Conservation (phyloP, 2,329 filamentous ascomycete species). For the Cyphellophora attinorum region DNA sequence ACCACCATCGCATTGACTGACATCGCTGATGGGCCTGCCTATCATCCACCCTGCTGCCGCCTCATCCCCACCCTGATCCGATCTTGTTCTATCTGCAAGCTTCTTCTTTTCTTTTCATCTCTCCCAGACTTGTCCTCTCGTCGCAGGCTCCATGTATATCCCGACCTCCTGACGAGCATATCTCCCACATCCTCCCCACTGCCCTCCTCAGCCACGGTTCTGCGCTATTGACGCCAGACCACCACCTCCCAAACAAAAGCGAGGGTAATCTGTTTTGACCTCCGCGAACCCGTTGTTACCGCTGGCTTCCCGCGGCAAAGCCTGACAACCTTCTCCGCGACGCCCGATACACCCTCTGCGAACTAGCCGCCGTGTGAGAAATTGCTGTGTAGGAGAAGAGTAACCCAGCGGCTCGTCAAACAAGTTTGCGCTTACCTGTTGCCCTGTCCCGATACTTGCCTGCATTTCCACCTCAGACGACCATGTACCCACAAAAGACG, state of each 20-base stretch:
- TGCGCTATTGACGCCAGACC: no score
- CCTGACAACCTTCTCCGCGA: neutral
- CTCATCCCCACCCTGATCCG: no score
- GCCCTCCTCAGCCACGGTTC: no score
- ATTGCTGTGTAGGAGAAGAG: conserved; percentile 10
- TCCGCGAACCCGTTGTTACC: neutral
- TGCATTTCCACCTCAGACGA: conserved; percentile 11
- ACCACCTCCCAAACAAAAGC: no score
- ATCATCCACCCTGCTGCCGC: no score
- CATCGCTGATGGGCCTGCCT: no score
- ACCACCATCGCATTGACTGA: no score
- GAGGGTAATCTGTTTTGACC: neutral
- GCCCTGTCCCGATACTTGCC: neutral
- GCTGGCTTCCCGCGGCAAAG: no score
- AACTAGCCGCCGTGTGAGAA: neutral
- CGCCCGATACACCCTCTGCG: conserved; percentile 1
- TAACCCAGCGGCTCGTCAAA: conserved; percentile 15
- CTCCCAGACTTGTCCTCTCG: conserved; percentile 9
- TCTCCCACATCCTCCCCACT: no score
- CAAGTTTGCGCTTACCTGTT: conserved; percentile 1
- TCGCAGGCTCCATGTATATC: conserved; percentile 15
- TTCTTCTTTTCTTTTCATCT: conserved; percentile 9
- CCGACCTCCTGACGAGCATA: neutral
- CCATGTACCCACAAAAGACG: conserved; percentile 18
- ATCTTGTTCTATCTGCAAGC: no score